Percentiles rank a stretch among this genome's conserved stretches.
Evolutionary conservation across 2,329 filamentous ascomycete genomes (phyloP).

Genomic region (Diplocarpon mali): DNA sequence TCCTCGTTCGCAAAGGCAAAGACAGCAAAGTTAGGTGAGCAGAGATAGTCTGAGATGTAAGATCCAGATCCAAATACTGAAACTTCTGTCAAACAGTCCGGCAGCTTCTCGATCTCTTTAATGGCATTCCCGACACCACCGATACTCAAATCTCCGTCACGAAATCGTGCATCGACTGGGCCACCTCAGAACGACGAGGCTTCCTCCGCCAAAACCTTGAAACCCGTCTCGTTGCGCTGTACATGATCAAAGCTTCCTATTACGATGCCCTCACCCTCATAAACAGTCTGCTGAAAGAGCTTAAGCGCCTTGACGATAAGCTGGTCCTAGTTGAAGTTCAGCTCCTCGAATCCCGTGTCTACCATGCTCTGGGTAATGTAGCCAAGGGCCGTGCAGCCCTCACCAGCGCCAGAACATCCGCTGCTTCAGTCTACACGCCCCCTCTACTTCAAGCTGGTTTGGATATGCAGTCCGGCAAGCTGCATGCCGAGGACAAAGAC

Average conservation of each 20-base stretch:
- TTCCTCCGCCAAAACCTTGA: conserved; percentile 98
- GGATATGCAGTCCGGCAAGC: conserved; percentile 98
- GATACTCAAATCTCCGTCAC: conserved; percentile 92
- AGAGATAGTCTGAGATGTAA: background rate
- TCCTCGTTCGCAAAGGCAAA: conserved; percentile 98
- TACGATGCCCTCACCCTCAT: conserved; percentile 95
- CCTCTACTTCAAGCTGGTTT: conserved; percentile 89
- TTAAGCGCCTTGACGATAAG: conserved; percentile 98
- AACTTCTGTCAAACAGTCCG: conserved; percentile 53
- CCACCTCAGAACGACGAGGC: conserved; percentile 81
- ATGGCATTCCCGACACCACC: conserved; percentile 84
- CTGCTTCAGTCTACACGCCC: conserved; percentile 94
- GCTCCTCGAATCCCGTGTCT: conserved; percentile 90
- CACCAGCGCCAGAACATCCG: conserved; percentile 87
- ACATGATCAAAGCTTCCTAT: conserved; percentile 96
- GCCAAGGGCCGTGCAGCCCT: conserved; percentile 90
- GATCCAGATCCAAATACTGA: conserved; percentile 2
- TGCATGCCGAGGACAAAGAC: conserved; percentile 96
- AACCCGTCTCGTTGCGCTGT: conserved; percentile 82
- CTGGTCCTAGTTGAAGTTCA: conserved; percentile 96
- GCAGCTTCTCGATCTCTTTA: conserved; percentile 91
- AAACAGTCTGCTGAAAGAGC: conserved; percentile 88
- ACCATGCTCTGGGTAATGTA: conserved; percentile 94
- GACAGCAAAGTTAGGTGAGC: conserved; percentile 89
- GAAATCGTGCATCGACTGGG: conserved; percentile 99